These are phyloP conservation scores for Colletotrichum viniferum DNA, from an alignment of 2,329 filamentous ascomycete species.

Conservation along the genomic window DNA sequence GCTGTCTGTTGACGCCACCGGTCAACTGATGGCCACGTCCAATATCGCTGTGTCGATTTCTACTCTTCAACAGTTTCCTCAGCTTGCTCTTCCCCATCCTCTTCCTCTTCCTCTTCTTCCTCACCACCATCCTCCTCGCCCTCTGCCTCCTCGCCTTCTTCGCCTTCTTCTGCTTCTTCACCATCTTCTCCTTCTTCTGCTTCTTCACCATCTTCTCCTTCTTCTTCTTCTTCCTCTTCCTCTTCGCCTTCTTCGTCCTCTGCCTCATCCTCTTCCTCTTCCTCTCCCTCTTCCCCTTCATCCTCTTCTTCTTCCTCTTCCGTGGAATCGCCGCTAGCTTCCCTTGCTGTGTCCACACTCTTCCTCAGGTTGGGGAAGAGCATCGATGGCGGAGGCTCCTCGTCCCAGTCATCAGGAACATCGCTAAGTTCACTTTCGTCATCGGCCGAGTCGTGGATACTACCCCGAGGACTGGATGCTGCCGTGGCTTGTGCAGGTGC, in stretches of 20 bases:
- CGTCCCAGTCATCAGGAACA: conserved; percentile 61
- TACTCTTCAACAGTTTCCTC: not conserved
- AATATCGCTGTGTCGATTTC: not conserved
- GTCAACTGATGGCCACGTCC: not conserved
- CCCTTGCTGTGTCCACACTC: conserved; percentile 32
- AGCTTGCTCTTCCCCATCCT: not conserved
- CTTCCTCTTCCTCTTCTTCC: not conserved
- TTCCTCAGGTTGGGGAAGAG: conserved; percentile 52
- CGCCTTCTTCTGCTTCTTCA: conserved; percentile 15
- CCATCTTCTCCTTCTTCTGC: conserved; percentile 16
- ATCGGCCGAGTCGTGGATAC: conserved; percentile 68
- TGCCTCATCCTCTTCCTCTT: conserved; percentile 18
- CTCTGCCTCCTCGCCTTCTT: conserved; percentile 4
- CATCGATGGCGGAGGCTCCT: conserved; percentile 58
- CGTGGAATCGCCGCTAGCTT: conserved; percentile 22
- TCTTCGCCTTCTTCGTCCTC: conserved; percentile 10
- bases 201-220: conserved; percentile 10
- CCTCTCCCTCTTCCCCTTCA: conserved; percentile 18
- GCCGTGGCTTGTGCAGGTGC: conserved; percentile 26
- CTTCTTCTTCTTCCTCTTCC: conserved; percentile 12
- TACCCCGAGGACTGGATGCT: conserved; percentile 60
- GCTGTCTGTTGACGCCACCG: not conserved
- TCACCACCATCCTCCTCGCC: conserved; percentile 29
- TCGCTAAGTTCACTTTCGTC: conserved; percentile 75
- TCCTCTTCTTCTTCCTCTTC: conserved; percentile 29